Conservation (phyloP, 495 filamentous ascomycete genomes). For the Friedmanniomyces endolithicus region DNA sequence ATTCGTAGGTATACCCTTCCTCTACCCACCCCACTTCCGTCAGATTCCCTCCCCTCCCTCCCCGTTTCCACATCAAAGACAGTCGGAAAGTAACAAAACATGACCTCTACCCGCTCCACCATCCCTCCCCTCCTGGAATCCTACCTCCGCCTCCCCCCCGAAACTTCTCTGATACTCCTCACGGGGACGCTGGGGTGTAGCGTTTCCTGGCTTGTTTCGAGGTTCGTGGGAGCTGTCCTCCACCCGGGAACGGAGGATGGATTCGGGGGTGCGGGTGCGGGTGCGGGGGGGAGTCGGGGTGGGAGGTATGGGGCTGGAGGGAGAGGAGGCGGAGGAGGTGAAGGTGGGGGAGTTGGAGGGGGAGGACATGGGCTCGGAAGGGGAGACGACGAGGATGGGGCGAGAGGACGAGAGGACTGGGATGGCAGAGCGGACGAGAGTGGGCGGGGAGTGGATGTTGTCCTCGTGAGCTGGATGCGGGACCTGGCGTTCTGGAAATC, state of each 20-base stretch:
- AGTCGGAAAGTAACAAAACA: neutral
- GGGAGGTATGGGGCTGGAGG: neutral
- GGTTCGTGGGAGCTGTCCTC: conserved; percentile 46
- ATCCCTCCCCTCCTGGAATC: conserved; percentile 49
- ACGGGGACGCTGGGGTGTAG: conserved; percentile 41
- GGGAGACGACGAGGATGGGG: neutral
- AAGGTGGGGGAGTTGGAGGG: neutral
- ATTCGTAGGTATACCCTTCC: no score
- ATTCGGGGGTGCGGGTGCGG: neutral
- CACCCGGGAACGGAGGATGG: neutral
- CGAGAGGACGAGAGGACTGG: neutral
- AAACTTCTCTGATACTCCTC: conserved; percentile 52
- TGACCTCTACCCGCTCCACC: conserved; percentile 4
- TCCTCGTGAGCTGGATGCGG: conserved; percentile 70
- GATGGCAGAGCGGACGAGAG: neutral
- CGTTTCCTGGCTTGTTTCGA: conserved; percentile 30
- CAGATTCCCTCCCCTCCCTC: no score
- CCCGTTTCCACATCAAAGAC: no score
- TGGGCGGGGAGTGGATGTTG: conserved; percentile 31
- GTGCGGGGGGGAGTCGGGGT: neutral
- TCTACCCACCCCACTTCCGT: no score
- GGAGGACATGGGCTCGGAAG: neutral
- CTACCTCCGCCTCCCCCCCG: conserved; percentile 41
- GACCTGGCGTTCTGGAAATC: conserved; percentile 61
- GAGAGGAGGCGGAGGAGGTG: neutral